Evolutionary conservation across 2,329 filamentous ascomycete genomes (phyloP).

Genomic region (Alternaria gansuensis): DNA sequence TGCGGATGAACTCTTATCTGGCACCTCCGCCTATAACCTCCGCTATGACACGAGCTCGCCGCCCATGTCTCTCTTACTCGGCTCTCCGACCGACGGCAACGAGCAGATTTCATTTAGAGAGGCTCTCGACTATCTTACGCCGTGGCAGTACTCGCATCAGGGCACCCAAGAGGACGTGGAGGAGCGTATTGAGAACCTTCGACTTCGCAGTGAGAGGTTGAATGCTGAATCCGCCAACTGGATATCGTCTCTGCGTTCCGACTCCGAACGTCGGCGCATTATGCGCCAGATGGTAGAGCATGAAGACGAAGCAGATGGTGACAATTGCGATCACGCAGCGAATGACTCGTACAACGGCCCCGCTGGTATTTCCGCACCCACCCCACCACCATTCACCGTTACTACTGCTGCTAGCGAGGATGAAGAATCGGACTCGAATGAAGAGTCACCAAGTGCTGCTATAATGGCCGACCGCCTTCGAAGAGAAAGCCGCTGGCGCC

Average conservation of each 20-base stretch:
- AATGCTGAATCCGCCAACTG: constrained; percentile 22
- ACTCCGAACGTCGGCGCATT: constrained; percentile 23
- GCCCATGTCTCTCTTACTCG: constrained; percentile 39
- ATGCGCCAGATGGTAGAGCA: constrained; percentile 29
- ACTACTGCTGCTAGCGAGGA: constrained; percentile 49
- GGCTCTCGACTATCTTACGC: constrained; percentile 46
- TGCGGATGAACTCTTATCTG: constrained; percentile 75
- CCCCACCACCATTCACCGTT: constrained; percentile 54
- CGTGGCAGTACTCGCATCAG: constrained; percentile 45
- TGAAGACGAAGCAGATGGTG: constrained; percentile 36
- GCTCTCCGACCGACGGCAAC: constrained; percentile 34
- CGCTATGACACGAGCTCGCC: constrained; percentile 58
- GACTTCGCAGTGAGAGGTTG: constrained; percentile 29
- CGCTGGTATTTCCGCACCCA: constrained; percentile 46
- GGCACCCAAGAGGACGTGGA: constrained; percentile 39
- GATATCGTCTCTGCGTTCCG: constrained; percentile 24
- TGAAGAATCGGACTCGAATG: constrained; percentile 48
- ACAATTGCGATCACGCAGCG: constrained; percentile 45
- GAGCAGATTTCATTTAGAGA: constrained; percentile 48
- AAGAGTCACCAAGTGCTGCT: constrained; percentile 51
- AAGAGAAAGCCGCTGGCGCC: constrained; percentile 51
- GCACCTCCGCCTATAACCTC: constrained; percentile 79
- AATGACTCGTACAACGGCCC: constrained; percentile 33
- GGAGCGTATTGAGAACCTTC: constrained; percentile 39
- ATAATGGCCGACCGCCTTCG: constrained; percentile 53